phyloP scores from a whole-genome alignment of 768 basidiomycete species.

The Mycena rosella region DNA sequence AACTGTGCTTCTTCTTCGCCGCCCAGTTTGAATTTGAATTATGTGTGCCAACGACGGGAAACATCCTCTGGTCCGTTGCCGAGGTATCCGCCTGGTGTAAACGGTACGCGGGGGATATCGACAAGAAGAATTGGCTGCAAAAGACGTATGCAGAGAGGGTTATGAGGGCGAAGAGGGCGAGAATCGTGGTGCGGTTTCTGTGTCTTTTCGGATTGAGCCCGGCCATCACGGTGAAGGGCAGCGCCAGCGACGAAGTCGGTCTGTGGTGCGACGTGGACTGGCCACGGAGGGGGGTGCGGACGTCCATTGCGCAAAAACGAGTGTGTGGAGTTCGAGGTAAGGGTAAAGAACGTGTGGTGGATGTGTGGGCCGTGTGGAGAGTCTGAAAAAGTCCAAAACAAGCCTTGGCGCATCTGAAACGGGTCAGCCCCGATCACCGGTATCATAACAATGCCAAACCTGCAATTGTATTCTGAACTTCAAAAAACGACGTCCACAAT shows the following conservation, averaged over 20 bases:
- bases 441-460: constrained; percentile 23
- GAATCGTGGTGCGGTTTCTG: constrained; percentile 65
- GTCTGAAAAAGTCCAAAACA: too few relatives aligned
- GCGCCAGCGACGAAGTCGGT: constrained; percentile 26
- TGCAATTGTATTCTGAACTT: neutral
- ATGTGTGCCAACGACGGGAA: constrained; percentile 51
- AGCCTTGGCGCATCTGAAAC: neutral
- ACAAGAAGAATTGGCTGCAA: constrained; percentile 57
- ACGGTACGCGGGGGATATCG: constrained; percentile 54
- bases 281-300: constrained; percentile 51
- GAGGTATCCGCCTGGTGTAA: constrained; percentile 46
- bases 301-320: constrained; percentile 39
- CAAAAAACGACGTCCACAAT: too few relatives aligned
- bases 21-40: constrained; percentile 50
- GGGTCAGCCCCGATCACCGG: neutral
- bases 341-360: constrained; percentile 14
- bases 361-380: too few relatives aligned
- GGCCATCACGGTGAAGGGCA: constrained; percentile 44
- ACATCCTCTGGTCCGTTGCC: constrained; percentile 50
- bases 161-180: constrained; percentile 67
- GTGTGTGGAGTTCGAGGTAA: constrained; percentile 20
- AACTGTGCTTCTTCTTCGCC: constrained; percentile 37
- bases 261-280: constrained; percentile 41
- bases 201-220: constrained; percentile 58
- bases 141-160: constrained; percentile 68